These are phyloP conservation scores for Sclerotinia trifoliorum DNA, from an alignment of 2,329 filamentous ascomycete species.

Conservation along the genomic window DNA sequence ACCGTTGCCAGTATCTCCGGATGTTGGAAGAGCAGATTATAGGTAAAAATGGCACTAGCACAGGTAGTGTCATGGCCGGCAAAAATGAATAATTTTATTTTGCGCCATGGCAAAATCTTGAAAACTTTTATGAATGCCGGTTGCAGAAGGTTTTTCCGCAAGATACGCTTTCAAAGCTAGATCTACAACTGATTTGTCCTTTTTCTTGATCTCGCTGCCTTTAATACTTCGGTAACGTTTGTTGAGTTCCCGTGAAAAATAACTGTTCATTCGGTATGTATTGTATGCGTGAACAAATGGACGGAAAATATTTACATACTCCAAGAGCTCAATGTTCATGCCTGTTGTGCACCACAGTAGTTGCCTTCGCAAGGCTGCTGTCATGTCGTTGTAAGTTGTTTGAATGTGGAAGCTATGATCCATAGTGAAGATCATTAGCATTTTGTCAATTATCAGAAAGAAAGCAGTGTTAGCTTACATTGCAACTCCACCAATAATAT, in stretches of 20 bases:
- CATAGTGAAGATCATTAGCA: background rate
- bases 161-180: slow-evolving; percentile 17
- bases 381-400: slow-evolving; percentile 6
- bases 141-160: background rate
- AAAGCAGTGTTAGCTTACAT: background rate
- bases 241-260: slow-evolving; percentile 1
- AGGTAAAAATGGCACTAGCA: slow-evolving; percentile 23
- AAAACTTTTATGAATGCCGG: background rate
- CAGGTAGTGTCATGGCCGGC: slow-evolving; percentile 34
- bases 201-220: background rate
- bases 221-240: background rate
- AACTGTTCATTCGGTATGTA: slow-evolving; percentile 13
- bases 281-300: slow-evolving; percentile 3
- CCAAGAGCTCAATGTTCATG: background rate
- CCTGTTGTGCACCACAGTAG: slow-evolving; percentile 1
- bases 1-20: slow-evolving; percentile 23
- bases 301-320: slow-evolving; percentile 15
- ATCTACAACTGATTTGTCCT: background rate
- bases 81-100: slow-evolving; percentile 30
- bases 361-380: slow-evolving; percentile 2
- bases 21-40: slow-evolving; percentile 27
- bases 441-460: too few relatives aligned
- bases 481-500: slow-evolving; percentile 12
- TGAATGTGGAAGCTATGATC: slow-evolving; percentile 3
- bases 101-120: slow-evolving; percentile 3